phyloP scores from a whole-genome alignment of 352 stramenopile species.

The Detonula confervacea region DNA sequence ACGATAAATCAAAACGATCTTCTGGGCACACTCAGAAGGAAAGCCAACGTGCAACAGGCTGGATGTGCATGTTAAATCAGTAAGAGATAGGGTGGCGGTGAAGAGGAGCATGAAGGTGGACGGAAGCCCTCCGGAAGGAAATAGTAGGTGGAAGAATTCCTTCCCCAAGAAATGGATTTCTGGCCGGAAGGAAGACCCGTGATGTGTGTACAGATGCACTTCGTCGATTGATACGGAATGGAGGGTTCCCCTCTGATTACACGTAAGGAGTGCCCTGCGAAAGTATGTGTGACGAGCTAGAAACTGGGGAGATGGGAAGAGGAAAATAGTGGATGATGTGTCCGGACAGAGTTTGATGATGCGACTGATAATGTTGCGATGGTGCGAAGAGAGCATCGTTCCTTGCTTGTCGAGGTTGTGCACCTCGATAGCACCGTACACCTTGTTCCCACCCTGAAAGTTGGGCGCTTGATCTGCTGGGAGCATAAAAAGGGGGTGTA shows the following conservation, averaged over 20 bases:
- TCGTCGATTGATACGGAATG: background rate
- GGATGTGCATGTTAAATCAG: background rate
- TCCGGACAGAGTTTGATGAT: background rate
- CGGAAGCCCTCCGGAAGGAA: background rate
- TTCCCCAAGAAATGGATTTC: background rate
- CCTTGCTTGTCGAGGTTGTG: background rate
- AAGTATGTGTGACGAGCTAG: background rate
- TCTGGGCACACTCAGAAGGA: background rate
- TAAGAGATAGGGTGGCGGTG: background rate
- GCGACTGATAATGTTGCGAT: background rate
- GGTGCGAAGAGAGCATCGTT: background rate
- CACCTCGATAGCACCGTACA: background rate
- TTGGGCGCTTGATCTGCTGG: background rate
- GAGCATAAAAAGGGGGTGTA: background rate
- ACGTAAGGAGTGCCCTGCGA: background rate
- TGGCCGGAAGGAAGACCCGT: background rate
- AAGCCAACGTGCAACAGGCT: background rate
- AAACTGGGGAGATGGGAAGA: background rate
- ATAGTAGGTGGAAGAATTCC: background rate
- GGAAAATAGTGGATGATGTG: background rate
- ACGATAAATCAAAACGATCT: no score
- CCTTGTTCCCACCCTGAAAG: background rate
- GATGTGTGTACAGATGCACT: background rate
- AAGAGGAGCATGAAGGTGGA: background rate
- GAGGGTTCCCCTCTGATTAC: background rate